Base-by-base conservation (phyloP, 345 rosid genomes). In the Noccaea bulbosa region DNA sequence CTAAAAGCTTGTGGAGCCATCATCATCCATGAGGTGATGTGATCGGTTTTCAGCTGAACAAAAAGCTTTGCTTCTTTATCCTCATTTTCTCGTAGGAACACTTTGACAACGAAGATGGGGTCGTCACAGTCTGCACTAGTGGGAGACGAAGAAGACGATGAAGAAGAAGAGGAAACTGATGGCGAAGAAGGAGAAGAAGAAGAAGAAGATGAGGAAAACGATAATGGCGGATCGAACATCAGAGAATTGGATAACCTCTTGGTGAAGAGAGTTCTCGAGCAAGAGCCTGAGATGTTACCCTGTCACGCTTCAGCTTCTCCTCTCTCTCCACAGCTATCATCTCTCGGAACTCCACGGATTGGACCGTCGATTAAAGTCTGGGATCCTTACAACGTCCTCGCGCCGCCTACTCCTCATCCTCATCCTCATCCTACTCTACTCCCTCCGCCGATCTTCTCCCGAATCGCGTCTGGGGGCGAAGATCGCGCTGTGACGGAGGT, bases 341-440 rank as follows among this genome's bases (percentile, higher is more conserved):
- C 91, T 30, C 78, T 90, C 43, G 98, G 97, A 7, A 93, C 98
- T 34, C 97, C 97, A 5, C 81, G 97, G 52, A 78, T 93, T 65
- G 97, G 97, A 1, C 96, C 98, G 0, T 86, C 96, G 0, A 93
- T 91, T 78, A 91, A 88, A 69, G 97, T 93, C 6, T 93, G 96
- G 97, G 98, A 93, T 73, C 97, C 98, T 8, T 93, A 91, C 78
- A 91, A 93, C 62, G 98, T 93, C 62, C 85, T 93, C 17, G 73
- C 92, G 7, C 96, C 93, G 1, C 88, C 88, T n/a, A n/a, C n/a
- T n/a, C n/a, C n/a, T 1, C 92, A 90, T 1, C 89, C 70, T 1
- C 92, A 90, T 1, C 89, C 70, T 44, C 48, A 27, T 27, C 4
- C 49, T 44, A 0, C 47, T 44, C 47, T 44, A 2, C 81, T 62